These are phyloP conservation scores for Exserohilum rostratum DNA, from an alignment of 2,329 filamentous ascomycete species.

Conservation along the genomic window DNA sequence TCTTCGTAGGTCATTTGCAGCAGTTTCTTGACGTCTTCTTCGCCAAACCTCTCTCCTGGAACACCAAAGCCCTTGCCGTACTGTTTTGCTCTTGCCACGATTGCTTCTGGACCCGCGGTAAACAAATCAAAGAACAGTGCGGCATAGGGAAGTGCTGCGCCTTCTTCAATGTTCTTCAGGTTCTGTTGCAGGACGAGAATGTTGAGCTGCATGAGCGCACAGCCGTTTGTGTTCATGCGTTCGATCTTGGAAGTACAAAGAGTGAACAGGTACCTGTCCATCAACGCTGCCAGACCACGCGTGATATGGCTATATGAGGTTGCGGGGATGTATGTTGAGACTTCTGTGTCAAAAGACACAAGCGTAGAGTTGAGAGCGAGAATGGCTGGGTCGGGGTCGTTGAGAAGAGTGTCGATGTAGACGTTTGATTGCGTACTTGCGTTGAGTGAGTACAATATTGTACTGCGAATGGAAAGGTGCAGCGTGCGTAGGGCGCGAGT, in stretches of 20 bases:
- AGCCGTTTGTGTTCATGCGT: slow-evolving; percentile 84
- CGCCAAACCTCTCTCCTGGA: slow-evolving; percentile 40
- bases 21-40: slow-evolving; percentile 50
- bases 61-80: slow-evolving; percentile 35
- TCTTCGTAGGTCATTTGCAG: slow-evolving; percentile 51
- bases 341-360: slow-evolving; percentile 84
- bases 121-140: slow-evolving; percentile 74
- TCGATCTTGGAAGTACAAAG: slow-evolving; percentile 70
- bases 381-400: slow-evolving; percentile 78
- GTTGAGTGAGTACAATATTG: slow-evolving; percentile 79
- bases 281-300: slow-evolving; percentile 74
- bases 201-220: slow-evolving; percentile 88
- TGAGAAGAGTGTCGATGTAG: slow-evolving; percentile 70
- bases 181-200: slow-evolving; percentile 96
- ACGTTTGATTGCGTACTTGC: slow-evolving; percentile 53
- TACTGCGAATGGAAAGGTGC: slow-evolving; percentile 86
- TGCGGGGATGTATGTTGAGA: slow-evolving; percentile 72
- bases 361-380: slow-evolving; percentile 83
- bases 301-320: slow-evolving; percentile 75
- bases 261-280: slow-evolving; percentile 76
- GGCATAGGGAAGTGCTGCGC: slow-evolving; percentile 67
- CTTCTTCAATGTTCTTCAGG: slow-evolving; percentile 85
- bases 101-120: slow-evolving; percentile 66
- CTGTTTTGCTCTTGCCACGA: slow-evolving; percentile 67
- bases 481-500: slow-evolving; percentile 80